phyloP scores from a whole-genome alignment of 176 grass and related monocot species.

The Lolium perenne region DNA sequence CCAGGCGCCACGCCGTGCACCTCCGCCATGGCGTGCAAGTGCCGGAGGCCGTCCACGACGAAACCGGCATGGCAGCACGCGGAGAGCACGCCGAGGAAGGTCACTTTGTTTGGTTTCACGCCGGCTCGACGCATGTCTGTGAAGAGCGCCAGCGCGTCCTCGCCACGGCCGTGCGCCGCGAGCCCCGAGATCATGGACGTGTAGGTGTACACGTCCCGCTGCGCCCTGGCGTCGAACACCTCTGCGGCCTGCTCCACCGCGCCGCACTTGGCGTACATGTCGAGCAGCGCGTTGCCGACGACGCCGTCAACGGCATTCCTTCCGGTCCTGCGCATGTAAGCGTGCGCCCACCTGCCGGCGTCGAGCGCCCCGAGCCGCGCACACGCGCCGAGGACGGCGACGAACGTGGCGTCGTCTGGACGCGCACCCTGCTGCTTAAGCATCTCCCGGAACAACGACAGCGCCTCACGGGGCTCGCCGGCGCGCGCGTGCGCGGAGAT shows the following conservation, averaged over 20 bases:
- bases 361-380: constrained; percentile 65
- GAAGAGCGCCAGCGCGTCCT: constrained; percentile 57
- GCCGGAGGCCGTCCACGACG: constrained; percentile 53
- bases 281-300: constrained; percentile 66
- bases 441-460: constrained; percentile 62
- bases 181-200: constrained; percentile 64
- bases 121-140: constrained; percentile 48
- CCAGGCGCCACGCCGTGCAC: constrained; percentile 36
- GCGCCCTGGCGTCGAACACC: constrained; percentile 58
- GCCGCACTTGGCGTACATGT: constrained; percentile 92
- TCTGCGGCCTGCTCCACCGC: constrained; percentile 50
- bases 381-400: constrained; percentile 60
- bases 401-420: constrained; percentile 58
- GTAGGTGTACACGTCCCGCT: constrained; percentile 71
- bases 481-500: constrained; percentile 48
- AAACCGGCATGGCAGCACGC: constrained; percentile 74
- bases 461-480: constrained; percentile 27
- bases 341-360: constrained; percentile 69
- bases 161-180: constrained; percentile 62
- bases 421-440: constrained; percentile 26
- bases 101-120: constrained; percentile 63
- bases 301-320: constrained; percentile 7
- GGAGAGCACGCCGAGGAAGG: constrained; percentile 59
- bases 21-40: constrained; percentile 42
- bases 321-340: constrained; percentile 22